Base-by-base conservation (phyloP, 2,329 filamentous ascomycete species). In the Zarea fungicola region DNA sequence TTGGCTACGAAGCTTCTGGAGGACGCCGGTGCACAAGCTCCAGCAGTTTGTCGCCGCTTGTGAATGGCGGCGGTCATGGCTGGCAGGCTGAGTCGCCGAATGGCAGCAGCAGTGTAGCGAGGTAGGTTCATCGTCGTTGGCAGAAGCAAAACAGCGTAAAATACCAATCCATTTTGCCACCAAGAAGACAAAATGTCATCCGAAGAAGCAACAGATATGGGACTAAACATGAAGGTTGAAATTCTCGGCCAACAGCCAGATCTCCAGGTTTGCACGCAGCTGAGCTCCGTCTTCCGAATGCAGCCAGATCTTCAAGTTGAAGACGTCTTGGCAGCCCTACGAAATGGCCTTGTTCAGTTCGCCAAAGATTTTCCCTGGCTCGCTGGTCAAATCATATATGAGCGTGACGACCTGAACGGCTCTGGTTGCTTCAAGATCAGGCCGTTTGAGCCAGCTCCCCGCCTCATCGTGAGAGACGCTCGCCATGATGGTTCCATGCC, bases 231-330 rank as follows among this genome's bases (percentile, higher is more conserved):
- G 5, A 51, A 60, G 23, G 59, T 76, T 3, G 72, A 75, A 36
- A 56, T 69, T 32, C 52, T 75, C 5, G 72, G 71, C 11, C 67
- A 74, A 42, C 61, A 66, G 45, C 64, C 69, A 7, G 53, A 60
- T 6, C 62, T 74, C 28, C 57, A 59, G 10, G 65, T 76, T 10
- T 77, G 76, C 53, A 78, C 73, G 0, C 73, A 71, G 42, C 60
- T 77, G 32, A 65, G 62, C 32, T 59, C 73, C 25, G 64, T 64
- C 50, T 78, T 68, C 55, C 48, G 61, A 0, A 14, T 69, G 8
- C 5, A 61, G 26, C n/a, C 57, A 2, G 54, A 52, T 16, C 48
- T 36, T 2, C 57, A 59, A 19, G 52, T 55, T 8, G 21, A 49
- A 22, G 37, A 47, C 0, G 60, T 72, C 37, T 48, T 66, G 39